Evolutionary conservation across 75 land plant species (phyloP), one percentile per base, ranked within the genome.

Genomic region (Selaginella tamariscina): DNA sequence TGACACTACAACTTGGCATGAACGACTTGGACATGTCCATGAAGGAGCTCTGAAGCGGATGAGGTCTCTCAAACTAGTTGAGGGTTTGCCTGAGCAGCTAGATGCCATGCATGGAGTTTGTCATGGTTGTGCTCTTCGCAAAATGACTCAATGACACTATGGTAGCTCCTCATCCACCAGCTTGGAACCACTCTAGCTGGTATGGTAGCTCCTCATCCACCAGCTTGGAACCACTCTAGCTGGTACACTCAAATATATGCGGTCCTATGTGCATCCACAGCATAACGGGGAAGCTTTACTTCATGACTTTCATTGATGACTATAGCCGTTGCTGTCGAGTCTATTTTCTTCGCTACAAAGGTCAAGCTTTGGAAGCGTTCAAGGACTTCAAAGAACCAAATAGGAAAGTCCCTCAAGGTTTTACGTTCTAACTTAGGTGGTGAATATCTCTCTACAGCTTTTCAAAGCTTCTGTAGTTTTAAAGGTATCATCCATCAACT

Each of bases 281-380:
- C 32, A 28, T 2, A 20, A 27, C 67, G 11, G 67, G 49, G 31
- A 65, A 29, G 15, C 69, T 29, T 24, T 72, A 72, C 30, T 80
- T 65, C 68, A 71, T 80, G 0, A 70, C 32, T 27, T 75, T 80
- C 26, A 69, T 80, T 30, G 82, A 80, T 69, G 79, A 76, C 27
- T 80, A 69, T 57, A 72, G 71, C 0, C 68, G 75, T 8, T 65
- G 71, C 56, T 54, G 74, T 29, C 72, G 75, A 72, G 26, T 76
- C 0, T 80, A 73, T 49, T 32, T 77, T 31, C 54, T 79, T 28
- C 62, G 71, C 56, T 22, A 71, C 1, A 82, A 76, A 32, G 28
- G 11, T 56, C 69, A 76, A 20, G 59, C 23, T 2, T 59, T 74
- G 56, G 2, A 8, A 0, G 27, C 2, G 0, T 80, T 74, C 24